These are phyloP conservation scores for Teratosphaeria destructans DNA, from an alignment of 2,329 filamentous ascomycete genomes.

Conservation along the genomic window DNA sequence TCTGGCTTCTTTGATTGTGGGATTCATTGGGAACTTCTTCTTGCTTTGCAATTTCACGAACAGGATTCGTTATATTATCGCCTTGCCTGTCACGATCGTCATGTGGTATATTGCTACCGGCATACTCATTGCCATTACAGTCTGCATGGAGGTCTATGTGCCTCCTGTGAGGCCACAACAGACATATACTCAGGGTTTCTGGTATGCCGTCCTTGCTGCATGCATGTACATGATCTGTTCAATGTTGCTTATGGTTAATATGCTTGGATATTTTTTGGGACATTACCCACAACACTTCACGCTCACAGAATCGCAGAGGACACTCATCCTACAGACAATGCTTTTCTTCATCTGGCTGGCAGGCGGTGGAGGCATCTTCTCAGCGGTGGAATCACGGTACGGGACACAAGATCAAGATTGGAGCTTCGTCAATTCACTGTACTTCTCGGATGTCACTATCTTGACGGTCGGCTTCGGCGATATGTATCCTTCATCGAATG, in stretches of 20 bases:
- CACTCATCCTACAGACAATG: slow-evolving; percentile 83
- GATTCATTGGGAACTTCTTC: slow-evolving; percentile 68
- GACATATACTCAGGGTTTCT: slow-evolving; percentile 71
- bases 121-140: slow-evolving; percentile 56
- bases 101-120: slow-evolving; percentile 60
- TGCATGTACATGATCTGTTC: slow-evolving; percentile 70
- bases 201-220: slow-evolving; percentile 73
- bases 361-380: slow-evolving; percentile 66
- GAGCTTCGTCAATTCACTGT: slow-evolving; percentile 60
- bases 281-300: slow-evolving; percentile 72
- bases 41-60: slow-evolving; percentile 80
- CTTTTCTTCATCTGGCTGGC: slow-evolving; percentile 72
- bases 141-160: slow-evolving; percentile 54
- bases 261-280: slow-evolving; percentile 62
- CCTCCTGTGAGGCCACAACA: slow-evolving; percentile 38
- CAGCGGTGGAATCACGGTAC: slow-evolving; percentile 47
- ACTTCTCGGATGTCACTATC: slow-evolving; percentile 60
- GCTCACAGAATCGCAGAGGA: slow-evolving; percentile 70
- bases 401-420: slow-evolving; percentile 37
- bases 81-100: slow-evolving; percentile 72
- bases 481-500: slow-evolving; percentile 43
- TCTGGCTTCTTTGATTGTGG: slow-evolving; percentile 63
- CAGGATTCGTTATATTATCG: slow-evolving; percentile 67
- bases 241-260: slow-evolving; percentile 66
- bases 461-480: slow-evolving; percentile 54